These are phyloP conservation scores for Microcyclospora pomicola DNA, from an alignment of 2,329 filamentous ascomycete species.

Conservation along the genomic window DNA sequence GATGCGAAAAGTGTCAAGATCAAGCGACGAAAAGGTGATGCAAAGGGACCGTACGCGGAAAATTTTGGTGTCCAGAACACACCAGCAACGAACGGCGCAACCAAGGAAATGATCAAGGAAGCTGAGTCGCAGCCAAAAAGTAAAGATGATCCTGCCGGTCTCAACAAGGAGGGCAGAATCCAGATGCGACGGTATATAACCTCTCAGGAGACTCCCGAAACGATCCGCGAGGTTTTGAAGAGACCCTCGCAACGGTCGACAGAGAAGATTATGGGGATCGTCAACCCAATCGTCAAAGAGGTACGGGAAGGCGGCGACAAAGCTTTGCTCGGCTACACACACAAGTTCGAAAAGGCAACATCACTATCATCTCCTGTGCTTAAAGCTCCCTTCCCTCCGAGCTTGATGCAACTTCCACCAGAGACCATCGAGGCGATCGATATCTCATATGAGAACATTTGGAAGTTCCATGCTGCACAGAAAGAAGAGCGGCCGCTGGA, in stretches of 20 bases:
- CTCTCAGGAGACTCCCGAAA: conserved; percentile 45
- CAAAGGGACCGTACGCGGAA: conserved; percentile 82
- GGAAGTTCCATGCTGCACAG: conserved; percentile 85
- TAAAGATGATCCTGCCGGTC: conserved; percentile 37
- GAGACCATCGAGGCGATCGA: conserved; percentile 92
- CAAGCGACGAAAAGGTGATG: conserved; percentile 82
- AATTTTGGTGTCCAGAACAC: conserved; percentile 53
- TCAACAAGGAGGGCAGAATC: conserved; percentile 45
- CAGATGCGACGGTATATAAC: conserved; percentile 70
- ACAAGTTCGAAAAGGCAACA: conserved; percentile 95
- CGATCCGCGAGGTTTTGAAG: conserved; percentile 63
- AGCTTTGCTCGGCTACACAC: conserved; percentile 80
- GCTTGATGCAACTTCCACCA: conserved; percentile 68
- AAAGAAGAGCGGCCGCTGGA: conserved; percentile 66
- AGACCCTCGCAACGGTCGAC: conserved; percentile 87
- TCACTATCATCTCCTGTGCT: conserved; percentile 80
- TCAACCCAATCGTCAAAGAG: conserved; percentile 80
- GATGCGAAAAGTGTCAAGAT: conserved; percentile 94
- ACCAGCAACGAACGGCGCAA: conserved; percentile 15
- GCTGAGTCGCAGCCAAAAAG: conserved; percentile 41
- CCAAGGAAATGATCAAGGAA: conserved; percentile 33
- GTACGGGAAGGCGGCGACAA: conserved; percentile 74
- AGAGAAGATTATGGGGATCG: conserved; percentile 84
- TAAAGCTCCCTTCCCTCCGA: conserved; percentile 71
- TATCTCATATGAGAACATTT: conserved; percentile 83